These are phyloP conservation scores for Mucor irregularis DNA, from an alignment of 371 early-diverging fungal species.

Conservation along the genomic window DNA sequence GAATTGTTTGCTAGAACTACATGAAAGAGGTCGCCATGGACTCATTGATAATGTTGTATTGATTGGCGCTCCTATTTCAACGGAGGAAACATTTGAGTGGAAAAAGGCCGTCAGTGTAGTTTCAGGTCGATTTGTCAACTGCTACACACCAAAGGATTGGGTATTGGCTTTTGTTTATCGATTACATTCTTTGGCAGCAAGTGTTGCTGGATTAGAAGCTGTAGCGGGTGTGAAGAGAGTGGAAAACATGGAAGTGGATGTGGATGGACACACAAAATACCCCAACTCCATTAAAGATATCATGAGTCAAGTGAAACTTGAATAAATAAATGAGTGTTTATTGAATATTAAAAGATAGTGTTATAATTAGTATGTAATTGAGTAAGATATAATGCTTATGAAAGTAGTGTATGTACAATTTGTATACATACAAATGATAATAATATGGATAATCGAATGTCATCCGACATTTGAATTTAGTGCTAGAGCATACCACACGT, in stretches of 20 bases:
- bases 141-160: constrained; percentile 87
- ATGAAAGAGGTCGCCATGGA: constrained; percentile 52
- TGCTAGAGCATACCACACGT: constrained; percentile 9
- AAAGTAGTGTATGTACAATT: too few relatives aligned
- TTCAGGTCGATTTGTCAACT: constrained; percentile 87
- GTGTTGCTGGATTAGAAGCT: constrained; percentile 84
- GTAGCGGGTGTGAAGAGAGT: constrained; percentile 54
- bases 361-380: background rate
- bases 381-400: background rate
- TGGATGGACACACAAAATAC: constrained; percentile 90
- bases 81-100: constrained; percentile 51
- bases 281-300: constrained; percentile 37
- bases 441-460: too few relatives aligned
- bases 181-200: constrained; percentile 60
- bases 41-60: constrained; percentile 62
- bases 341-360: too few relatives aligned
- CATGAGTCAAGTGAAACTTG: constrained; percentile 23
- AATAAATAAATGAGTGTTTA: too few relatives aligned
- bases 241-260: constrained; percentile 75
- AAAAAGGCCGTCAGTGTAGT: constrained; percentile 60
- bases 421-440: too few relatives aligned
- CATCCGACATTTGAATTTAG: too few relatives aligned
- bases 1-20: constrained; percentile 84
- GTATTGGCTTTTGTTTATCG: constrained; percentile 84
- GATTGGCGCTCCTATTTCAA: constrained; percentile 65